Conservation (phyloP, 805 yeast genomes). For the Cyberlindnera misumaiensis region DNA sequence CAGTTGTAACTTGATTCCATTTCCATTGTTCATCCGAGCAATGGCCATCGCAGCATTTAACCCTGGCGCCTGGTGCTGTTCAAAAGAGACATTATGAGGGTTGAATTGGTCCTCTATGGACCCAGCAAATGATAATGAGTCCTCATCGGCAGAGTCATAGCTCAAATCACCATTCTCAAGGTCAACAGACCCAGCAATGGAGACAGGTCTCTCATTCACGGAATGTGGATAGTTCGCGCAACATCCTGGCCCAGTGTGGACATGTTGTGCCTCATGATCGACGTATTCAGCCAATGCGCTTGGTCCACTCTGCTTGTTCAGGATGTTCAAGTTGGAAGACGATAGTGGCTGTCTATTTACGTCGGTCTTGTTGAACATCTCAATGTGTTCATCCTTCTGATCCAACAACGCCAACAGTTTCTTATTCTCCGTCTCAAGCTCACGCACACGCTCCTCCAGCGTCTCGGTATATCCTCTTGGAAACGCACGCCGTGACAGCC, state of each 20-base stretch:
- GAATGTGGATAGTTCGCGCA: slow-evolving; percentile 49
- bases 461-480: slow-evolving; percentile 93
- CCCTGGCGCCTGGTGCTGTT: slow-evolving; percentile 69
- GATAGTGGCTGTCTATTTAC: slow-evolving; percentile 23
- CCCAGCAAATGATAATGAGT: slow-evolving; percentile 21
- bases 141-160: slow-evolving; percentile 35
- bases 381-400: slow-evolving; percentile 57
- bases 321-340: slow-evolving; percentile 27
- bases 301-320: slow-evolving; percentile 18
- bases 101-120: slow-evolving; percentile 12
- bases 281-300: slow-evolving; percentile 9
- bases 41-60: slow-evolving; percentile 61
- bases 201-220: slow-evolving; percentile 55
- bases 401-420: slow-evolving; percentile 58
- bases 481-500: slow-evolving; percentile 76
- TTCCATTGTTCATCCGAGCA: slow-evolving; percentile 43
- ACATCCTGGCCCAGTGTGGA: slow-evolving; percentile 48
- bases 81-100: slow-evolving; percentile 39
- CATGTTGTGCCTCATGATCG: slow-evolving; percentile 25
- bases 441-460: slow-evolving; percentile 81
- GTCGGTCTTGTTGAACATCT: slow-evolving; percentile 25
- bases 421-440: slow-evolving; percentile 74
- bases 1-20: slow-evolving; percentile 34
- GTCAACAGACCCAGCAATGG: slow-evolving; percentile 56
- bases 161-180: slow-evolving; percentile 37